Percentiles rank a stretch among this genome's conserved stretches.
Evolutionary conservation across 495 filamentous ascomycete genomes (phyloP).

Genomic region (Pyrenula aspistea): DNA sequence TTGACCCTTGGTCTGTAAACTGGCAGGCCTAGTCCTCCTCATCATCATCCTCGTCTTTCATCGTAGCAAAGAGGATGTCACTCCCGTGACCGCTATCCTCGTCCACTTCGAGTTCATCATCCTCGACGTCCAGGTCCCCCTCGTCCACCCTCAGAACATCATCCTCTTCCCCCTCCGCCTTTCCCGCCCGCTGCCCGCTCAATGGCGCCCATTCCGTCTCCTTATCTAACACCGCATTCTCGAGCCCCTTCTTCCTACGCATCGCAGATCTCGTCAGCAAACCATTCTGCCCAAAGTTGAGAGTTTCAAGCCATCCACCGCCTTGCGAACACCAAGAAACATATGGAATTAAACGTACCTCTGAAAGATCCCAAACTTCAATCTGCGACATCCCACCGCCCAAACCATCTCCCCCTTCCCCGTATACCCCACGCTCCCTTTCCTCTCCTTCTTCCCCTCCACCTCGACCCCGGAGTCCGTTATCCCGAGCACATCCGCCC

Average conservation of each 20-base stretch:
- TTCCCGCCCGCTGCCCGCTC: not conserved
- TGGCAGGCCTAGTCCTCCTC: conserved; percentile 81
- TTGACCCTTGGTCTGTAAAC: conserved; percentile 61
- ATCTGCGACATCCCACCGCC: not conserved
- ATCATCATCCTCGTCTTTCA: conserved; percentile 60
- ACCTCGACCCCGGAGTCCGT: not conserved
- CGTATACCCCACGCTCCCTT: not conserved
- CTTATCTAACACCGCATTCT: not conserved
- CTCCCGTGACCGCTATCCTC: not conserved
- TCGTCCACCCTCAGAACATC: not conserved
- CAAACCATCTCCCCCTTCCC: not conserved
- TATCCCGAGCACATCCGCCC: not conserved
- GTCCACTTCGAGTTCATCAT: not conserved
- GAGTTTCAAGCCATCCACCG: too few relatives aligned
- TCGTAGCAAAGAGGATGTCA: not conserved
- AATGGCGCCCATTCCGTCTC: not conserved
- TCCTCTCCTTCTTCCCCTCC: not conserved
- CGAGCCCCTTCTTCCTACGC: not conserved
- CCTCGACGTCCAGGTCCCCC: not conserved
- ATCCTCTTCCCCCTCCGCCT: not conserved
- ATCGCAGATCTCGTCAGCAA: not conserved
- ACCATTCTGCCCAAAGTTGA: too few relatives aligned
- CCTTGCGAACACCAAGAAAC: not conserved
- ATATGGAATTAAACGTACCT: not conserved
- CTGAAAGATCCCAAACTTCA: not conserved